Percentiles rank a stretch among this genome's conserved stretches.
Evolutionary conservation across 2,329 filamentous ascomycete genomes (phyloP).

Genomic region (Elsinoe fawcettii): DNA sequence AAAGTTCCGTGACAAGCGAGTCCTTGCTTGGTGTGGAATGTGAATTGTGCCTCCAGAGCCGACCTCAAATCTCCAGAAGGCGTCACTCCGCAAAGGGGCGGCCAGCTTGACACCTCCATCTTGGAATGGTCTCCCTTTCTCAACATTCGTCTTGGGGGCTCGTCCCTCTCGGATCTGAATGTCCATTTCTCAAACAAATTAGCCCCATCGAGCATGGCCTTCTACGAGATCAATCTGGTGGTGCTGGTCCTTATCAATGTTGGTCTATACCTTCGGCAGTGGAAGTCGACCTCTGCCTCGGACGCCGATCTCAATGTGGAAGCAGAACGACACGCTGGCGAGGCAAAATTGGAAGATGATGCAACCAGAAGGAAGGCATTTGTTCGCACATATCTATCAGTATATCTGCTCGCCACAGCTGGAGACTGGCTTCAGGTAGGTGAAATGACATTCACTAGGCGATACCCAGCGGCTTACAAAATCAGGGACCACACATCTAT

Average conservation of each 20-base stretch:
- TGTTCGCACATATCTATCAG: conserved; percentile 25
- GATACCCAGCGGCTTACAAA: neutral
- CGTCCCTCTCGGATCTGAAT: neutral
- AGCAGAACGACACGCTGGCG: conserved; percentile 10
- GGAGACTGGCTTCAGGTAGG: conserved; percentile 41
- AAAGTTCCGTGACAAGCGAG: neutral
- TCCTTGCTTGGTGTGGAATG: conserved; percentile 12
- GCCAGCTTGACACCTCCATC: neutral
- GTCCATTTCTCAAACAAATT: neutral
- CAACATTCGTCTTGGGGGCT: neutral
- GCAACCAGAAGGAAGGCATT: conserved; percentile 7
- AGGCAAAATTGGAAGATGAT: conserved; percentile 20
- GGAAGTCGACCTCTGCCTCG: neutral
- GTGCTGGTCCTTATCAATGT: conserved; percentile 21
- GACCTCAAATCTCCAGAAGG: neutral
- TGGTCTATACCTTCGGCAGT: conserved; percentile 19
- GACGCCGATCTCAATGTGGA: neutral
- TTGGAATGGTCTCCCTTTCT: neutral
- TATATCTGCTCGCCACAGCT: conserved; percentile 38
- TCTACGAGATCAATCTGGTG: conserved; percentile 23
- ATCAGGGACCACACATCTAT: conserved; percentile 43
- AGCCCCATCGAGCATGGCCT: conserved; percentile 18
- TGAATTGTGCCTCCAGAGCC: neutral
- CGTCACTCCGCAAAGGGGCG: neutral
- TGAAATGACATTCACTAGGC: conserved; percentile 6